Percentiles rank a stretch among this genome's conserved stretches.
These are phyloP conservation scores for Teratosphaeria zuluensis DNA, from an alignment of 2,329 filamentous ascomycete genomes.

Conservation along the genomic window DNA sequence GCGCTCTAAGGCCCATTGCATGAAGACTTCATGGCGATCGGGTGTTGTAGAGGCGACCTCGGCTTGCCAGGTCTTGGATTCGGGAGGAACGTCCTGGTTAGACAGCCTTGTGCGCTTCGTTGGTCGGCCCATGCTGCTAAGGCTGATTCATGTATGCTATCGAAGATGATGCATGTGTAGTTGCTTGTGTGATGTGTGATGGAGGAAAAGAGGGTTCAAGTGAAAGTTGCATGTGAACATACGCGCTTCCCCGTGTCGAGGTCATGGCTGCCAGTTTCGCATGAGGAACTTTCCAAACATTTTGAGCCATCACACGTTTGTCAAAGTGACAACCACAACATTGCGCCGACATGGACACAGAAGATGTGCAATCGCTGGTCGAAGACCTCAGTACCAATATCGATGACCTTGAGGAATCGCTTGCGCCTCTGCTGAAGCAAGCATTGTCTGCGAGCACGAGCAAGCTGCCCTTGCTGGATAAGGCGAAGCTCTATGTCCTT, in stretches of 20 bases:
- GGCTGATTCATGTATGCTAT: not conserved
- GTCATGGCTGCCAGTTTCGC: not conserved
- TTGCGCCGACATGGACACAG: constrained; percentile 39
- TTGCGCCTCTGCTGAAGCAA: constrained; percentile 62
- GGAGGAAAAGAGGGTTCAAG: not conserved
- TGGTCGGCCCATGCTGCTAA: not conserved
- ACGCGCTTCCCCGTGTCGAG: not conserved
- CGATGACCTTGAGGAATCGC: constrained; percentile 63
- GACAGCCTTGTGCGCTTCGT: constrained; percentile 3
- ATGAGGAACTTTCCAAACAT: not conserved
- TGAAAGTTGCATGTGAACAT: not conserved
- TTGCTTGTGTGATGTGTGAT: not conserved
- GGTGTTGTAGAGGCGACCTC: not conserved
- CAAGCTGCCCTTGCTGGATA: constrained; percentile 84
- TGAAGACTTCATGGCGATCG: constrained; percentile 45
- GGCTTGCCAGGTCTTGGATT: not conserved
- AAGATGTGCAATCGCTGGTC: constrained; percentile 56
- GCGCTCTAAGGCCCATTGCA: constrained; percentile 55
- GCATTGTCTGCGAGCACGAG: constrained; percentile 58
- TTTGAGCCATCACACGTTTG: not conserved
- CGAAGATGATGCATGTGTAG: not conserved
- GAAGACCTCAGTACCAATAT: constrained; percentile 62
- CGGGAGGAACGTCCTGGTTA: not conserved
- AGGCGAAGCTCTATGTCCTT: constrained; percentile 86
- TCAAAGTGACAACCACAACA: not conserved